Percentiles rank a stretch among this genome's conserved stretches.
Conservation (phyloP, 2,329 filamentous ascomycete genomes). For the Penicillium sp. region DNA sequence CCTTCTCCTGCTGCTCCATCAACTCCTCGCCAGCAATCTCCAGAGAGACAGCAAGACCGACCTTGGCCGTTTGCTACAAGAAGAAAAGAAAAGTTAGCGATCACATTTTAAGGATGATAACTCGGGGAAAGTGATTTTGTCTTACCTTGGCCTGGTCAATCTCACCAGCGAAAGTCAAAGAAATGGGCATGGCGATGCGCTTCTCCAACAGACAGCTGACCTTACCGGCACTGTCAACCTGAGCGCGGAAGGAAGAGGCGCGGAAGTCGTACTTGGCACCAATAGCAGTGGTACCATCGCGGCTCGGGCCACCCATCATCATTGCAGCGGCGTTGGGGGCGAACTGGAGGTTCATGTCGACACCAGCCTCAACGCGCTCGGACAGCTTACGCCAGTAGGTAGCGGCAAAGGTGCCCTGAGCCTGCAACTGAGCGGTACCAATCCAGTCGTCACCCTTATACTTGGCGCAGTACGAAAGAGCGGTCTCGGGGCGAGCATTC, state of each 20-base stretch:
- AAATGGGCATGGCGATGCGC: slow-evolving; percentile 85
- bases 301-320: slow-evolving; percentile 70
- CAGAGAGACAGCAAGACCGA: slow-evolving; percentile 88
- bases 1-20: slow-evolving; percentile 71
- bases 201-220: slow-evolving; percentile 90
- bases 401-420: slow-evolving; percentile 78
- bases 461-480: slow-evolving; percentile 80
- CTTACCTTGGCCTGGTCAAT: slow-evolving; percentile 93
- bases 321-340: slow-evolving; percentile 57
- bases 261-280: slow-evolving; percentile 98
- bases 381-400: slow-evolving; percentile 92
- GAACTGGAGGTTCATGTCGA: slow-evolving; percentile 87
- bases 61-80: slow-evolving; percentile 80
- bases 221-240: slow-evolving; percentile 93
- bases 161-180: slow-evolving; percentile 91
- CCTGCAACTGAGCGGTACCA: slow-evolving; percentile 81
- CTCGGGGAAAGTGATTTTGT: slow-evolving; percentile 16
- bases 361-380: slow-evolving; percentile 92
- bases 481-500: slow-evolving; percentile 81
- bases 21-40: slow-evolving; percentile 79
- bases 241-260: slow-evolving; percentile 88
- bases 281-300: slow-evolving; percentile 84
- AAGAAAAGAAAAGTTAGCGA: slow-evolving; percentile 6
- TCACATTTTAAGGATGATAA: background rate
- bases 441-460: slow-evolving; percentile 94